Base-by-base conservation (phyloP, 768 basidiomycete genomes). In the Mycena sanguinolenta region DNA sequence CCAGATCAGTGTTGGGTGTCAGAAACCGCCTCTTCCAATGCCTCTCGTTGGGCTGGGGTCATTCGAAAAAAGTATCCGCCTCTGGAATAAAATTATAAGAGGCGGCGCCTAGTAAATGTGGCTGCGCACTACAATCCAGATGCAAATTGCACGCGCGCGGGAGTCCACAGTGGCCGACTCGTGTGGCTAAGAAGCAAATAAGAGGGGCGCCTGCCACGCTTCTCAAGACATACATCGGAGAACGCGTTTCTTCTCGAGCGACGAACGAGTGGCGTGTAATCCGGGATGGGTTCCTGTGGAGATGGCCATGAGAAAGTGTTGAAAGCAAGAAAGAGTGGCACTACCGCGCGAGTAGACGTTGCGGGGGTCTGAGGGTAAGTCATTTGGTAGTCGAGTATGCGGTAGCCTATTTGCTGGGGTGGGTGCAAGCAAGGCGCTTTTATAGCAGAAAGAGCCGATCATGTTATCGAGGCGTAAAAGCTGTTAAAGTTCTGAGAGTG, bases 221-320 rank as follows among this genome's bases (percentile, higher is more conserved):
- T 21, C 23, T 4, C n/a, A 16, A 36, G 28, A 23, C 53, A 12
- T 49, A 67, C 70, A 32, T 65, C 62, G 7, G 38, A 69, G 52
- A 72, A 72, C 23, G 71, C 71, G 44, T 65, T 39, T 19, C 63
- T 58, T 30, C 71, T 58, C 12, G 44, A 17, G 44, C 17, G 70
- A 17, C 55, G 65, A 16, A n/a, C 13, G 17, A 27, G 30, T n/a
- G 46, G 55, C 28, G 38, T 30, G 60, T 38, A 50, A 30, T 4
- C 14, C n/a, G 53, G 28, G 17, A 42, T 53, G 42, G 25, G 14
- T 19, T n/a, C 17, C 63, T 60, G 61, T 42, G 3, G n/a, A n/a
- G 14, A 42, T 14, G 21, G 0, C 9, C 34, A 28, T 55, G 14
- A 59, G 32, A 42, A 49, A 8, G 30, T n/a, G n/a, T 3, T 19